phyloP scores from a whole-genome alignment of 2,329 filamentous ascomycete genomes.

The Pseudocercospora crystallina region DNA sequence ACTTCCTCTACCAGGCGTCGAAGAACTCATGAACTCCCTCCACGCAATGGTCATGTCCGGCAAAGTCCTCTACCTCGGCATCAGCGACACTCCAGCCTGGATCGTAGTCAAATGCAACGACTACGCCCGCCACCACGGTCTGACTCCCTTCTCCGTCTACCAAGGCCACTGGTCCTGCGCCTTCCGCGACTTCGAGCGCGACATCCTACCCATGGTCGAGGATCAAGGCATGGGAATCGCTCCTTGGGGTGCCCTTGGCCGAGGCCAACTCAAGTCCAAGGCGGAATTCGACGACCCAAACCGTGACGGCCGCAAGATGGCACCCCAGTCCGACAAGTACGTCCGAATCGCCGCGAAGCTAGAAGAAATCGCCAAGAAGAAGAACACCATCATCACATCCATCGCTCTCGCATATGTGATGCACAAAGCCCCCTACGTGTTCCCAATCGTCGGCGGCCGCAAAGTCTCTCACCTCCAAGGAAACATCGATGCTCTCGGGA shows the following conservation, averaged over 20 bases:
- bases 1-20: slow-evolving; percentile 39
- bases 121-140: slow-evolving; percentile 64
- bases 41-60: slow-evolving; percentile 60
- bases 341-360: slow-evolving; percentile 57
- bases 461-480: slow-evolving; percentile 68
- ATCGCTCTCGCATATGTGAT: slow-evolving; percentile 50
- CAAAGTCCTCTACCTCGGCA: slow-evolving; percentile 67
- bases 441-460: slow-evolving; percentile 70
- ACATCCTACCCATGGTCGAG: slow-evolving; percentile 47
- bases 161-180: slow-evolving; percentile 40
- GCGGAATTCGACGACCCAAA: slow-evolving; percentile 30
- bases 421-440: slow-evolving; percentile 45
- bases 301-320: slow-evolving; percentile 38
- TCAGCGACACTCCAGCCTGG: slow-evolving; percentile 71
- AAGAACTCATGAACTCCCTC: slow-evolving; percentile 68
- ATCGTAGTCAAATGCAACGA: slow-evolving; percentile 27
- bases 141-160: slow-evolving; percentile 44
- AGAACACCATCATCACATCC: slow-evolving; percentile 56
- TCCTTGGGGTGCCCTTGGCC: slow-evolving; percentile 56
- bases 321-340: slow-evolving; percentile 42
- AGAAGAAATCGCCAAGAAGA: slow-evolving; percentile 58
- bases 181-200: slow-evolving; percentile 44
- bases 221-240: slow-evolving; percentile 52
- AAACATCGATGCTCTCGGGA: slow-evolving; percentile 66
- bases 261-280: slow-evolving; percentile 15